Evolutionary conservation across 352 stramenopile genomes (phyloP), one percentile per base, ranked within the genome.

Genomic region (Blastocystis hominis): DNA sequence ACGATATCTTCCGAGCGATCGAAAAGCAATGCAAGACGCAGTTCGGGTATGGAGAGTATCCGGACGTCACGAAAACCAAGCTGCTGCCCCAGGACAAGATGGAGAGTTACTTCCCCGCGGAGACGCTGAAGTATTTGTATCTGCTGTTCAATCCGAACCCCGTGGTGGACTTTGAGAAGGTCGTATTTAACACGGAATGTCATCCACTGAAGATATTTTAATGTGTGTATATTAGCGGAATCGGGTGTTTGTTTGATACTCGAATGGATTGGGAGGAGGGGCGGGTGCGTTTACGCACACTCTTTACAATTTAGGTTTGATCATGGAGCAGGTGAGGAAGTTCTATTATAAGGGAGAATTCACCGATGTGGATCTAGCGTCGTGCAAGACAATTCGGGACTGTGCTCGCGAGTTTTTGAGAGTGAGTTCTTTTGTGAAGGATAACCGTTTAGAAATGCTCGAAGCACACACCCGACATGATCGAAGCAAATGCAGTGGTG

Each of bases 71-170:
- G 4, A 20, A 46, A 34, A 34, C 93, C 44, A 89, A 89, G 3
- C 70, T 90, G 30, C 68, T 86, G 44, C 91, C 93, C n/a, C 92
- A 98, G 24, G 93, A 98, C 92, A 93, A 94, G 78, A 98, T 98
- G 95, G 95, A 98, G 90, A 97, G 93, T 69, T 99, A 98, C 90
- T 99, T 98, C 90, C 88, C 98, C 46, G 95, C 96, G 13, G 97
- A 99, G 91, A 98, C 96, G 40, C 91, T 99, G 59, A 99, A 99
- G 92, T 99, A 99, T 88, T 90, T 98, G 44, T 98, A 98, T 90
- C 90, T 99, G 66, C 91, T 98, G 7, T 93, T 97, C 89, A 91
- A 92, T 88, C 91, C 93, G 9, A 91, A 93, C 40, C 89, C 92
- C 56, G 68, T 94, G 24, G 90, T 96, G 78, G 90, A 96, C 3